Evolutionary conservation across 768 basidiomycete species (phyloP).

Genomic region (Cubamyces lactineus): DNA sequence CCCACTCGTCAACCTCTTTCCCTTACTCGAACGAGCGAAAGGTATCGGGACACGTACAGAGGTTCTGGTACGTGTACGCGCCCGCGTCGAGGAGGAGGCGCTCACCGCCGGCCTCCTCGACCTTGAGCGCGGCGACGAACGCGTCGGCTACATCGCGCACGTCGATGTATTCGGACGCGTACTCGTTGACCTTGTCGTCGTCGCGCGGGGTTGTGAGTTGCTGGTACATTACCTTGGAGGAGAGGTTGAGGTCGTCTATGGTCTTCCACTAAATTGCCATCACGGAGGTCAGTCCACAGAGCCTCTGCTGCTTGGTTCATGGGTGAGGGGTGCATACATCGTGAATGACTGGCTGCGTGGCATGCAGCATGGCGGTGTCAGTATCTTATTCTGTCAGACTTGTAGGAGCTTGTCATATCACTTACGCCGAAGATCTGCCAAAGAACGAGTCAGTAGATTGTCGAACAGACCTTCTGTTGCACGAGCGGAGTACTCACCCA

Average conservation of each 20-base stretch:
- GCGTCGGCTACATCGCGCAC: conserved; percentile 40
- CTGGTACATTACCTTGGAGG: conserved; percentile 36
- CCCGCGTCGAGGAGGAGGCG: conserved; percentile 39
- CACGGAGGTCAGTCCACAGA: too few relatives aligned
- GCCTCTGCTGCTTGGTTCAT: too few relatives aligned
- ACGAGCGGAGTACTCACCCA: conserved; percentile 32
- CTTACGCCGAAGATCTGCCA: conserved; percentile 15
- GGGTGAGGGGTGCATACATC: background rate
- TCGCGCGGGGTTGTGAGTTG: conserved; percentile 44
- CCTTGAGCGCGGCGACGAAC: conserved; percentile 35
- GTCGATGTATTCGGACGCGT: conserved; percentile 31
- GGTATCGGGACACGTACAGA: conserved; percentile 1
- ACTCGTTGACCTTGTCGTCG: conserved; percentile 38
- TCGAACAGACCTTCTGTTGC: conserved; percentile 27
- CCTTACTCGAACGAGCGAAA: background rate
- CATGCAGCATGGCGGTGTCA: background rate
- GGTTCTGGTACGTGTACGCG: conserved; percentile 24
- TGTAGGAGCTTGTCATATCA: background rate
- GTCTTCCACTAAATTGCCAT: background rate
- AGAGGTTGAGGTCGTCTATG: conserved; percentile 13
- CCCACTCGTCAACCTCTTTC: too few relatives aligned
- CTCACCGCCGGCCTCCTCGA: conserved; percentile 39
- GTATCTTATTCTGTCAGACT: background rate
- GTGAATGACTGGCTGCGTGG: conserved; percentile 7
- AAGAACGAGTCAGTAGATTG: conserved; percentile 24